A percentile compares a stretch with the other conserved stretches of the same genome.
Conservation (phyloP, 176 grass and related monocot genomes). For the Pharus latifolius region DNA sequence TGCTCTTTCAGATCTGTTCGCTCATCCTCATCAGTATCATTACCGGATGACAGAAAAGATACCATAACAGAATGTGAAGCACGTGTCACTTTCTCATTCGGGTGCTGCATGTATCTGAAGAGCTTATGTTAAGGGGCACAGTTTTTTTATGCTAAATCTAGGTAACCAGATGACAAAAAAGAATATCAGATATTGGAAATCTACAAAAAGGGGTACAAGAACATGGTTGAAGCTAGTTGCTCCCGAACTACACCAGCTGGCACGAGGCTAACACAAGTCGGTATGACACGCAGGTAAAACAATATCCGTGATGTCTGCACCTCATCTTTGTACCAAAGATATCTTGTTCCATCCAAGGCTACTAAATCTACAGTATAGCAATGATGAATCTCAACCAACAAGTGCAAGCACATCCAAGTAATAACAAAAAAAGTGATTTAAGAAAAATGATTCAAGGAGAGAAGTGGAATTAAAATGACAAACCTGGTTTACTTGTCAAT, state of each 20-base stretch:
- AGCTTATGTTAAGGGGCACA: constrained; percentile 35
- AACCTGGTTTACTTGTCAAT: constrained; percentile 67
- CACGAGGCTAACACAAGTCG: constrained; percentile 59
- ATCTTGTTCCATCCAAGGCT: constrained; percentile 30
- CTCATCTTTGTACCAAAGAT: constrained; percentile 68
- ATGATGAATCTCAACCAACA: neutral
- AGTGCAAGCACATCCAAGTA: neutral
- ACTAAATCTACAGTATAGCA: constrained; percentile 37
- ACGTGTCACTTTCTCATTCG: constrained; percentile 87
- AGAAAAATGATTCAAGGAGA: neutral
- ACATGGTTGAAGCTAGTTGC: constrained; percentile 48
- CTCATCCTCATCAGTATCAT: constrained; percentile 43
- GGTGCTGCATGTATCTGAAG: constrained; percentile 78
- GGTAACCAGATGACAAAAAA: neutral
- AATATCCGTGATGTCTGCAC: constrained; percentile 79
- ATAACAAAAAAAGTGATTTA: neutral
- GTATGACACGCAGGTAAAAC: constrained; percentile 86
- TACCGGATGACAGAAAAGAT: constrained; percentile 72
- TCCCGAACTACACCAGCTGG: constrained; percentile 44
- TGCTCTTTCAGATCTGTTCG: constrained; percentile 69
- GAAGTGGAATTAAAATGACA: neutral
- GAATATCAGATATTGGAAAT: neutral
- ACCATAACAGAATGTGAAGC: constrained; percentile 85
- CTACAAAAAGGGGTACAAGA: constrained; percentile 69
- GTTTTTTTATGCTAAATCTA: neutral